These are phyloP conservation scores for Ceratocystiopsis sp. DNA, from an alignment of 2,329 filamentous ascomycete genomes.

Conservation along the genomic window DNA sequence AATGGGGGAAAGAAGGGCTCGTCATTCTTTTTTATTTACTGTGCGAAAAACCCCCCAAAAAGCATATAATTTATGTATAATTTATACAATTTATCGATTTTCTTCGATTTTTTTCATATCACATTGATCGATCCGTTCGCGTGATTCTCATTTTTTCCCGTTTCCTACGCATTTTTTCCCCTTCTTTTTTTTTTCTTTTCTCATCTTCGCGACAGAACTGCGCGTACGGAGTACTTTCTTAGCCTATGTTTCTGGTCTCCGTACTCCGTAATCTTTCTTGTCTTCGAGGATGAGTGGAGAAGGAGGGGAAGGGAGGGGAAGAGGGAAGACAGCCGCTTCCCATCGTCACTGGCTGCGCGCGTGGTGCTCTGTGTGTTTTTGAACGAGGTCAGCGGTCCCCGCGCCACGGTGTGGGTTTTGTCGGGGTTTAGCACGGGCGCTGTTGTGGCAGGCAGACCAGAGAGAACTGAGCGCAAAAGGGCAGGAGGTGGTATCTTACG, in stretches of 20 bases:
- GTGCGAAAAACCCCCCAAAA: no score
- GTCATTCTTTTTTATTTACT: no score
- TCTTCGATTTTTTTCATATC: neutral
- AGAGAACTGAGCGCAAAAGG: no score
- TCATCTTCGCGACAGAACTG: constrained; percentile 1
- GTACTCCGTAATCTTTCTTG: no score
- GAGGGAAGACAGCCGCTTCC: neutral
- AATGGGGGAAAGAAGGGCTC: no score
- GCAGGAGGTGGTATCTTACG: no score
- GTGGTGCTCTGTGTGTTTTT: neutral
- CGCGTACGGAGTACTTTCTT: no score
- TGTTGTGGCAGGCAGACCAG: neutral
- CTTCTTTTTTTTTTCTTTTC: constrained; percentile 5
- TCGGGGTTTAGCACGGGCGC: constrained; percentile 4
- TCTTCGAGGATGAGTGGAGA: constrained; percentile 1
- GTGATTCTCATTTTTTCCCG: neutral
- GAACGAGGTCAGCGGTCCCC: neutral
- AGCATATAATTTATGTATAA: no score
- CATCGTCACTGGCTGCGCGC: neutral
- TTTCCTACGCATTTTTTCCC: constrained; percentile 1
- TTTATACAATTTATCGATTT: neutral
- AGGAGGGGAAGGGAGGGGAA: neutral
- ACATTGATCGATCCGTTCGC: no score
- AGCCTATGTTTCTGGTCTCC: no score
- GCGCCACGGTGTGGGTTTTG: constrained; percentile 7